Conservation (phyloP, 441 rosid species). For the Bocquillonia castaneifolia region DNA sequence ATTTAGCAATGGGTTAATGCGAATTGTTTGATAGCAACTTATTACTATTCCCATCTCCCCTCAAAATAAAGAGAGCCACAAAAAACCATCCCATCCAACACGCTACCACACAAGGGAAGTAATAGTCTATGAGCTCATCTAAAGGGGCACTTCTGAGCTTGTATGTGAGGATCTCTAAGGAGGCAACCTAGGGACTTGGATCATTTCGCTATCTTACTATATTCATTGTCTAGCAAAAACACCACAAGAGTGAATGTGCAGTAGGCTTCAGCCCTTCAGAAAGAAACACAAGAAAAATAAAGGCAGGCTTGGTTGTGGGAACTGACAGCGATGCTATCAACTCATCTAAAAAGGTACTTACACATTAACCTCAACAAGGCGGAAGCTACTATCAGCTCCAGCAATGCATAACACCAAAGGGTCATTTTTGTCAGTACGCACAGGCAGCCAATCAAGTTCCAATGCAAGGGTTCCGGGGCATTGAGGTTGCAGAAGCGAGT, state of each 20-base stretch:
- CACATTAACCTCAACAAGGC: conserved; percentile 80
- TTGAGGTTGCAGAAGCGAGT: conserved; percentile 91
- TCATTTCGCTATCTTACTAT: too few relatives aligned
- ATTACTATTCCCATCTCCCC: background rate
- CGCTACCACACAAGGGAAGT: background rate
- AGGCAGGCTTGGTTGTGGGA: too few relatives aligned
- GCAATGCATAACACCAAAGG: conserved; percentile 89
- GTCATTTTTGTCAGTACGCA: conserved; percentile 69
- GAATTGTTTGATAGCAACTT: background rate
- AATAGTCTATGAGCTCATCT: background rate
- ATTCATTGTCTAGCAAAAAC: too few relatives aligned
- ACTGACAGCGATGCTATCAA: background rate
- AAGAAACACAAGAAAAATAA: too few relatives aligned
- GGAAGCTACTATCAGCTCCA: conserved; percentile 97
- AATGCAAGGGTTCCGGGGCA: conserved; percentile 93
- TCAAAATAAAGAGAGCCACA: background rate
- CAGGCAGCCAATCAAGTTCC: conserved; percentile 96
- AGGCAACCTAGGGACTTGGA: too few relatives aligned
- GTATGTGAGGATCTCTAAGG: background rate
- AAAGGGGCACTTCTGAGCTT: background rate
- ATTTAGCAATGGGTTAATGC: background rate
- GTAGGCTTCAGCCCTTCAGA: too few relatives aligned
- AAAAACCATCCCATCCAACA: background rate
- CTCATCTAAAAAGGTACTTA: conserved; percentile 36
- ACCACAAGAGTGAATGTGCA: too few relatives aligned